Percentiles rank a stretch among this genome's conserved stretches.
phyloP scores from a whole-genome alignment of 192 early-diverging fungal species.

The Podila minutissima region DNA sequence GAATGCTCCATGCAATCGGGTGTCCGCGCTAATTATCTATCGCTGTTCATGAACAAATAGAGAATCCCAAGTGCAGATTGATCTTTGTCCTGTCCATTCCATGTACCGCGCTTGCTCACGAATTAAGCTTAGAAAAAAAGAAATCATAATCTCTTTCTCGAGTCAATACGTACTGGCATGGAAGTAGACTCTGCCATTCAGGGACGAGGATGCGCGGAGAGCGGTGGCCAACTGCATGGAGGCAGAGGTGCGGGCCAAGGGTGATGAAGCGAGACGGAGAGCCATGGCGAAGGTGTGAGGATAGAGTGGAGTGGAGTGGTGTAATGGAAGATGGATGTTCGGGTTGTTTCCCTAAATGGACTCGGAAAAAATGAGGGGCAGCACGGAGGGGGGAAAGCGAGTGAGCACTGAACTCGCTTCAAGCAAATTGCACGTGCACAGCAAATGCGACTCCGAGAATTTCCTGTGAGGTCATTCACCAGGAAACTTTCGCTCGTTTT shows the following conservation, averaged over 20 bases:
- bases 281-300: slow-evolving; percentile 23
- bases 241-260: slow-evolving; percentile 30
- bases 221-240: slow-evolving; percentile 37
- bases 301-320: slow-evolving; percentile 15
- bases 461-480: neutral
- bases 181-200: slow-evolving; percentile 47
- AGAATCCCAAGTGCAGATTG: neutral
- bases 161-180: slow-evolving; percentile 32
- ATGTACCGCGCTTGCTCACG: too few relatives aligned
- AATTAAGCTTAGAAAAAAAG: neutral
- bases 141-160: too few relatives aligned
- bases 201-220: slow-evolving; percentile 24
- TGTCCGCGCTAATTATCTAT: neutral
- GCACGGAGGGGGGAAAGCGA: neutral
- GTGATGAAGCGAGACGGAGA: slow-evolving; percentile 39
- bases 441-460: neutral
- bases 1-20: neutral
- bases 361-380: neutral
- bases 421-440: slow-evolving; percentile 8
- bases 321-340: neutral
- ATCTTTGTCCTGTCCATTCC: too few relatives aligned
- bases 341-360: neutral
- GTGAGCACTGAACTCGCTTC: neutral
- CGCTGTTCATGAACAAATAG: neutral
- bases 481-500: neutral